Conservation (phyloP, 768 basidiomycete species). For the Hygrocybe punicea region DNA sequence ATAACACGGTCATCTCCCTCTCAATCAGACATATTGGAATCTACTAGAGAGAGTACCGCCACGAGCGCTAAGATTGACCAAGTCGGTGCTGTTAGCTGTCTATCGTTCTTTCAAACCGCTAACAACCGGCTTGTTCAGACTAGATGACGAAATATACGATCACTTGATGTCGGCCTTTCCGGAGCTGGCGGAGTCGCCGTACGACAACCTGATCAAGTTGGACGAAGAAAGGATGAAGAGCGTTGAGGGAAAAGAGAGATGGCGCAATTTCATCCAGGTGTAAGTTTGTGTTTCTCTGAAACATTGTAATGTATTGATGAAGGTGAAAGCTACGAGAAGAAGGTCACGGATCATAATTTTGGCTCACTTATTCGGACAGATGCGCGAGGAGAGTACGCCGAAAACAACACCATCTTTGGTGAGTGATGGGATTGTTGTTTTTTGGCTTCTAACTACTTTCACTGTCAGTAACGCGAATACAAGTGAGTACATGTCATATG, state of each 20-base stretch:
- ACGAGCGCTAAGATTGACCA: constrained; percentile 73
- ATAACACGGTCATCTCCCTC: neutral
- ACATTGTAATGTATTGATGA: neutral
- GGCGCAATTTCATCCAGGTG: constrained; percentile 84
- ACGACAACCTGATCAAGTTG: constrained; percentile 51
- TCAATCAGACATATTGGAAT: constrained; percentile 99
- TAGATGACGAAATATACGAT: constrained; percentile 89
- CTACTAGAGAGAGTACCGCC: constrained; percentile 80
- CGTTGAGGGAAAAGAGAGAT: constrained; percentile 77
- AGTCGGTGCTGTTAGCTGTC: constrained; percentile 48
- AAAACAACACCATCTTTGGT: constrained; percentile 95
- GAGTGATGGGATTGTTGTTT: constrained; percentile 18
- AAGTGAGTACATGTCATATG: constrained; percentile 40
- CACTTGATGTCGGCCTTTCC: constrained; percentile 78
- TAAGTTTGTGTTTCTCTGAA: constrained; percentile 28
- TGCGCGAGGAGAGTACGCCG: constrained; percentile 74
- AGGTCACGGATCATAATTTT: constrained; percentile 93
- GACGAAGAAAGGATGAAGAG: constrained; percentile 96
- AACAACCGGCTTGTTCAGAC: constrained; percentile 35
- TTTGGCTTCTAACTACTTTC: constrained; percentile 5
- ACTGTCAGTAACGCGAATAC: constrained; percentile 61
- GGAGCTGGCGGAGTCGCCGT: constrained; percentile 54
- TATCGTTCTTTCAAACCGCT: constrained; percentile 2
- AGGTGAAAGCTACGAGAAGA: constrained; percentile 62
- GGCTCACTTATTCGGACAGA: constrained; percentile 89